Evolutionary conservation across 1,284 basidiomycete genomes (phyloP).

Genomic region (Cryptococcus depauperatus): DNA sequence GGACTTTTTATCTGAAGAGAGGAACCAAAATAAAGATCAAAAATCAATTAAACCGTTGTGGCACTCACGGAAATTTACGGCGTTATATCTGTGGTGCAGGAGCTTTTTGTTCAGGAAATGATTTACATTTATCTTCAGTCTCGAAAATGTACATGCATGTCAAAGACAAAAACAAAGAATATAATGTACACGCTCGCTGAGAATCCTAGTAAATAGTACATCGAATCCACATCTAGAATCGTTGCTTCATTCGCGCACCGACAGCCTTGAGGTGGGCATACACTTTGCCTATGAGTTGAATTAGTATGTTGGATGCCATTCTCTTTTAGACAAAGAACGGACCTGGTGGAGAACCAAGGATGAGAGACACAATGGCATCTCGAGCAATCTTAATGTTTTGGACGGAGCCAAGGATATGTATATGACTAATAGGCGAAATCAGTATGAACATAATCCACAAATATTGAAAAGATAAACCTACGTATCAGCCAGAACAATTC

Average conservation of each 20-base stretch:
- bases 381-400: constrained; percentile 91
- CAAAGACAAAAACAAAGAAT: background rate
- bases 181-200: background rate
- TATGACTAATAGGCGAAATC: constrained; percentile 40
- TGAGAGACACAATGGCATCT: constrained; percentile 90
- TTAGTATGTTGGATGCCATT: background rate
- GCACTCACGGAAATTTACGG: constrained; percentile 15
- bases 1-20: constrained; percentile 1
- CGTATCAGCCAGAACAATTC: constrained; percentile 95
- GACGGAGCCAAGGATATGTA: constrained; percentile 53
- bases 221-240: constrained; percentile 45
- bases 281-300: constrained; percentile 56
- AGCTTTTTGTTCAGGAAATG: background rate
- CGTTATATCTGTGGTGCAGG: constrained; percentile 4
- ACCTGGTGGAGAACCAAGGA: constrained; percentile 89
- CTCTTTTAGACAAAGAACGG: constrained; percentile 7
- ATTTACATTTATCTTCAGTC: background rate
- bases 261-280: constrained; percentile 86
- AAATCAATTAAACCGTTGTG: constrained; percentile 7
- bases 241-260: constrained; percentile 84
- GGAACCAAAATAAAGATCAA: background rate
- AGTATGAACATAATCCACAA: background rate
- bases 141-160: constrained; percentile 6
- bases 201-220: constrained; percentile 10
- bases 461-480: constrained; percentile 46